phyloP scores from a whole-genome alignment of 2,329 filamentous ascomycete species.

The Ophiostoma montium region DNA sequence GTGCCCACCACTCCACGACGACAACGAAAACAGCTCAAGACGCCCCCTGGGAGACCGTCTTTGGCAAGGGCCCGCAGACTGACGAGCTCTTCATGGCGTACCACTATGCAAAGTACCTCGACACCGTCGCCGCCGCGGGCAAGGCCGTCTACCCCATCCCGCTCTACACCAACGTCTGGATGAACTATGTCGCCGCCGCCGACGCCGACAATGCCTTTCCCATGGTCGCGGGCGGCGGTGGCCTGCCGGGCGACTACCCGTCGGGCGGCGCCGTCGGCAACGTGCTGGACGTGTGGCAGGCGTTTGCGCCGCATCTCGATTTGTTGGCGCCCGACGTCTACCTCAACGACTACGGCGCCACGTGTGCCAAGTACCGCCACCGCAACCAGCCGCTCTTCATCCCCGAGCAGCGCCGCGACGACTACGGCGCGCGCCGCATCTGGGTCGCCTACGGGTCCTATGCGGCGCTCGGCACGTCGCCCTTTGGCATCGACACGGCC shows the following conservation, averaged over 20 bases:
- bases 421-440: conserved; percentile 27
- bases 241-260: conserved; percentile 27
- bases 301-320: conserved; percentile 28
- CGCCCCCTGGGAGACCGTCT: conserved; percentile 17
- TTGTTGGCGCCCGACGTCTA: conserved; percentile 34
- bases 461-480: conserved; percentile 19
- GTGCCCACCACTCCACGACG: not conserved
- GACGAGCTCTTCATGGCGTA: conserved; percentile 26
- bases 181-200: conserved; percentile 20
- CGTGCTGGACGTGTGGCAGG: conserved; percentile 30
- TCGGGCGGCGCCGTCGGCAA: conserved; percentile 29
- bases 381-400: conserved; percentile 31
- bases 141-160: conserved; percentile 21
- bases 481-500: conserved; percentile 22
- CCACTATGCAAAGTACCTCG: conserved; percentile 20
- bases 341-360: conserved; percentile 22
- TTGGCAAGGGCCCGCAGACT: conserved; percentile 17
- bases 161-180: conserved; percentile 24
- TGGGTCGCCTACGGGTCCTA: conserved; percentile 22
- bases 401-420: conserved; percentile 36
- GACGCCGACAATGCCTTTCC: not conserved
- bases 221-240: conserved; percentile 9
- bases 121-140: conserved; percentile 22
- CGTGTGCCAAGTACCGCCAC: conserved; percentile 6
- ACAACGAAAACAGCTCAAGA: not conserved